Conservation (phyloP, 257 asterid species). For the Petunia axillaris region DNA sequence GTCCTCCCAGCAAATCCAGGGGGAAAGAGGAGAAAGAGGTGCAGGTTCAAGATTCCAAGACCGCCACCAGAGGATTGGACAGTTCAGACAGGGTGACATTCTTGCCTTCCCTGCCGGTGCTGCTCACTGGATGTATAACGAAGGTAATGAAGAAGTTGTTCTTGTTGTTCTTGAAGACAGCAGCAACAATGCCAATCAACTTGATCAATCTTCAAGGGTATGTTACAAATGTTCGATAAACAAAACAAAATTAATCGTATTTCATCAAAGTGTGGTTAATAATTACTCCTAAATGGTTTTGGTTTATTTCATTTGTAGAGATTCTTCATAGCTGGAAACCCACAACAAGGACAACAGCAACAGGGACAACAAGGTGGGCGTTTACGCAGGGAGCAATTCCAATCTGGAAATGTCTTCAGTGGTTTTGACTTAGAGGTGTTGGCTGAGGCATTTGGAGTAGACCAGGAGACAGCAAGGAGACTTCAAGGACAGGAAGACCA, state of each 20-base stretch:
- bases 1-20: constrained; percentile 20
- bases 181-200: constrained; percentile 43
- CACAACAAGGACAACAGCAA: constrained; percentile 32
- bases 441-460: background rate
- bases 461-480: background rate
- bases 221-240: background rate
- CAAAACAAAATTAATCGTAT: background rate
- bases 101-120: constrained; percentile 36
- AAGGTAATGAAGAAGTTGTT: constrained; percentile 33
- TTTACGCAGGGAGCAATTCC: constrained; percentile 28
- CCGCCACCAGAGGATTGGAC: constrained; percentile 40
- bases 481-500: constrained; percentile 9
- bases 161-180: constrained; percentile 27
- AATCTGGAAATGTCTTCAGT: constrained; percentile 21
- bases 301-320: constrained; percentile 35
- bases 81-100: constrained; percentile 37
- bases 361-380: constrained; percentile 22
- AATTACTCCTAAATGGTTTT: background rate
- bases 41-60: constrained; percentile 25
- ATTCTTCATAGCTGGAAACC: constrained; percentile 66
- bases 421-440: background rate
- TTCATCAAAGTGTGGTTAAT: background rate
- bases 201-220: constrained; percentile 31
- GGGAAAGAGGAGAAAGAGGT: background rate
- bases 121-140: constrained; percentile 39